A percentile compares a stretch with the other conserved stretches of the same genome.
phyloP scores from a whole-genome alignment of 2,329 filamentous ascomycete species.

The Aphanocladium album region DNA sequence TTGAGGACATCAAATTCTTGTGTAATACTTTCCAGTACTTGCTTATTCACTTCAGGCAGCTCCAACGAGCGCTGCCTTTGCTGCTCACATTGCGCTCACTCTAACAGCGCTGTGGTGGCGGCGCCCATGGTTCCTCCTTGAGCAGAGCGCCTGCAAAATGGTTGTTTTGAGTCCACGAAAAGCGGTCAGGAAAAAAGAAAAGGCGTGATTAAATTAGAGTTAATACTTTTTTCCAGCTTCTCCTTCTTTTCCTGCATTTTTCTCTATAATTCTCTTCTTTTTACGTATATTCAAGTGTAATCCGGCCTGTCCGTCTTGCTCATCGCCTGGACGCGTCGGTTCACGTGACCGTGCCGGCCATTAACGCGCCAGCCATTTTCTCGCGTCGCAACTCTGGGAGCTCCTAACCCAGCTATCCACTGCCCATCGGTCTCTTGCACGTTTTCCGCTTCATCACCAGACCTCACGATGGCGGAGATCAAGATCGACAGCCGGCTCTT shows the following conservation, averaged over 20 bases:
- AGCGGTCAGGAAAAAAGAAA: no score
- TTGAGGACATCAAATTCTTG: no score
- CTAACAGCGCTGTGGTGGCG: background rate
- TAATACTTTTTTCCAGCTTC: no score
- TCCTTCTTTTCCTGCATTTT: background rate
- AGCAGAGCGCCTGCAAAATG: no score
- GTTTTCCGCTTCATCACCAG: constrained; percentile 23
- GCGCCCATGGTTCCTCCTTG: no score
- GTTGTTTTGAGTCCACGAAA: no score
- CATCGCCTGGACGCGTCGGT: background rate
- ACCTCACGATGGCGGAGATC: constrained; percentile 67
- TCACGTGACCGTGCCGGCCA: constrained; percentile 34
- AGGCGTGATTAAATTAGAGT: no score
- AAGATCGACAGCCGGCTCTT: constrained; percentile 92
- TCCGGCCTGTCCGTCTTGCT: background rate
- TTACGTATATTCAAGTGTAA: background rate
- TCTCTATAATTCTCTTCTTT: background rate
- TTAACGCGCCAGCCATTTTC: constrained; percentile 40
- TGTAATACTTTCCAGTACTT: no score
- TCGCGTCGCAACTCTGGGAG: constrained; percentile 29
- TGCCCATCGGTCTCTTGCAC: constrained; percentile 20
- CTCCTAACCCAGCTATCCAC: constrained; percentile 21
- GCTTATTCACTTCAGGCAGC: no score
- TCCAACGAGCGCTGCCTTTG: no score
- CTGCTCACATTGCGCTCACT: background rate